Base-by-base conservation (phyloP, 768 basidiomycete genomes). In the Phaeotremella fagi region DNA sequence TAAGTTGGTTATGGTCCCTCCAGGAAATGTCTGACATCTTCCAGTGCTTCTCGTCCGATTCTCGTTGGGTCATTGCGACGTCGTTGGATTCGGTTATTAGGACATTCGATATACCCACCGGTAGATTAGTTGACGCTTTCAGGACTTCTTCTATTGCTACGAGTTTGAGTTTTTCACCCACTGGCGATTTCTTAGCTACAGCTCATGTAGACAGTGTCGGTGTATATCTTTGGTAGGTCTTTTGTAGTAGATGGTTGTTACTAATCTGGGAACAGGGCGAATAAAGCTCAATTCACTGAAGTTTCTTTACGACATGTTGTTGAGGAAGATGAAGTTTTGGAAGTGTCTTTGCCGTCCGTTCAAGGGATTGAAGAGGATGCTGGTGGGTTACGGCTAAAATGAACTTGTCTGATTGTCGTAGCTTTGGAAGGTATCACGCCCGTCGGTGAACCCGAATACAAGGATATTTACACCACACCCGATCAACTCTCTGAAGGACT, bases 21-120 rank as follows among this genome's bases (percentile, higher is more conserved):
- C 22, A 9, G 16, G n/a, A 4, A 27, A 7, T 15, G 9, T 2
- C 52, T 59, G 29, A 44, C 23, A 41, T 41, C 48, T 42, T 33
- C 4, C 64, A 97, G 92, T 82, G 88, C 0, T 97, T 97, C 75
- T 98, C 95, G 6, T 83, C 89, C 1, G 91, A 97, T 72, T 92
- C 91, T 1, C 80, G 95, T 49, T 98, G 94, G 95, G 78, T 99
- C 46, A 80, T 97, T 36, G 79, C 84, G 1, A 83, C 88, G 2
- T 91, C 92, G 7, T 77, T 95, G 35, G 95, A 99, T 73, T 88
- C 89, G 0, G 79, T 86, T 48, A 88, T 98, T 63, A 83, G 95
- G 26, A 98, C 94, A 2, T 99, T 90, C 72, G 94, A 99, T 70
- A 80, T 99, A 23, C 94, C 95, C 0, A 90, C 91, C 16, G 91